Base-by-base conservation (phyloP, 2,329 filamentous ascomycete genomes). In the Rutstroemia sp. region DNA sequence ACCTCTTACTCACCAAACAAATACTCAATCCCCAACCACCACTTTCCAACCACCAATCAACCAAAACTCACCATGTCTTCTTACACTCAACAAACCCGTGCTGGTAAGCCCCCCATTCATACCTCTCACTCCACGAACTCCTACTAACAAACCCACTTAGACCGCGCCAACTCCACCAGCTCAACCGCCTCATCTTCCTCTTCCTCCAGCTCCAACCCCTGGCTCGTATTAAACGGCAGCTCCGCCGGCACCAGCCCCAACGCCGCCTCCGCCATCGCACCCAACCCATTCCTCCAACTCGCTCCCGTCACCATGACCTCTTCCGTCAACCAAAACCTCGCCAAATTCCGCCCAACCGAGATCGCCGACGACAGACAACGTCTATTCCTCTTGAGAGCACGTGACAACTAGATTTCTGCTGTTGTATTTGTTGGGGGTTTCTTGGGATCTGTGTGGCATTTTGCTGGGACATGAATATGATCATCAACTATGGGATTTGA, bases 51-150 rank as follows among this genome's bases (percentile, higher is more conserved):
- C 12, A 47, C 14, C 30, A 34, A 34, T 10, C 9, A 47, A 47
- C 21, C 10, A 47, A 41, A 19, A 39, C 49, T 54, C 52, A 55
- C 25, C 17, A 56, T 56, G 53, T 56, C 53, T 56, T 54, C 23
- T 17, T 37, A 42, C 27, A 17, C 19, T n/a, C 49, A n/a, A 41
- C 47, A 51, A 44, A 6, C 53, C 17, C 53, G 53, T 56, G 17
- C 25, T 25, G 47, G 53, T 56, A 51, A 56, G 53, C 19, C 34
- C 38, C 38, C 17, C 30, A 19, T 12, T 25, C 8, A 12, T n/a
- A n/a, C 1, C 10, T 30, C 8, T 21, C 17, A 42, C 23, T 17
- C 17, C 21, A 30, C 4, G 14, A 16, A 41, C 37, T 5, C 16
- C 21, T 47, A 38, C 47, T 56, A 51, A 56, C 38, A 37, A n/a